Evolutionary conservation across 768 basidiomycete species (phyloP).

Genomic region (Trametes cingulata): DNA sequence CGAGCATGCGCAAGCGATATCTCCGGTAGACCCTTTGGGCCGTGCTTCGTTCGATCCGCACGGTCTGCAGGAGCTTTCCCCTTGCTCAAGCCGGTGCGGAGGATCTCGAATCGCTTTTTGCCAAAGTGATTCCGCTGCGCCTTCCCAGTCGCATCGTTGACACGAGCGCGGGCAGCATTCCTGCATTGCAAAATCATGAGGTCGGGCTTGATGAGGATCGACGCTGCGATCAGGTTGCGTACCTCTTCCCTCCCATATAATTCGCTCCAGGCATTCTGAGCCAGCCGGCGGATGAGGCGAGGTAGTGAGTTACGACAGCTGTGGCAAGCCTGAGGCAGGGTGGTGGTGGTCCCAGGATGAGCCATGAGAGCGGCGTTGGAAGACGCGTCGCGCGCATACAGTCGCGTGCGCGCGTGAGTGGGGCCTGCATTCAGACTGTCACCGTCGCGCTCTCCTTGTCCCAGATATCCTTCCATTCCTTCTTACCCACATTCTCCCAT

Average conservation of each 20-base stretch:
- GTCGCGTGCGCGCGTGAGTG: slow-evolving; percentile 10
- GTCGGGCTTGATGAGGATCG: not conserved
- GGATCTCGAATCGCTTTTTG: slow-evolving; percentile 55
- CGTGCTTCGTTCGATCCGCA: not conserved
- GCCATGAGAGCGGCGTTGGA: not conserved
- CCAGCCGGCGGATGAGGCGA: not conserved
- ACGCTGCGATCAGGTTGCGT: slow-evolving; percentile 3
- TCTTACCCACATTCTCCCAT: not conserved
- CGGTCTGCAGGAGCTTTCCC: not conserved
- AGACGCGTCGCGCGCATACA: slow-evolving; percentile 15
- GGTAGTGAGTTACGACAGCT: not conserved
- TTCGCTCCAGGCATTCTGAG: slow-evolving; percentile 63
- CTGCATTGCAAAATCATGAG: slow-evolving; percentile 34
- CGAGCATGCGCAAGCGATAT: slow-evolving; percentile 31
- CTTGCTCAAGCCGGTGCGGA: slow-evolving; percentile 35
- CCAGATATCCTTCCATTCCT: not conserved
- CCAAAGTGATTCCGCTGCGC: slow-evolving; percentile 63
- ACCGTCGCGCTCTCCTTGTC: not conserved
- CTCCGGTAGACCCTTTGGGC: not conserved
- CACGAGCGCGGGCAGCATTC: slow-evolving; percentile 57
- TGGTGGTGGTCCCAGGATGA: not conserved
- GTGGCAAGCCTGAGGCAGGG: not conserved
- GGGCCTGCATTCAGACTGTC: not conserved
- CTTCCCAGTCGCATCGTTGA: slow-evolving; percentile 55
- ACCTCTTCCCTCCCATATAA: slow-evolving; percentile 78